Evolutionary conservation across 2,329 filamentous ascomycete genomes (phyloP).

Genomic region (Fusarium circinatum): DNA sequence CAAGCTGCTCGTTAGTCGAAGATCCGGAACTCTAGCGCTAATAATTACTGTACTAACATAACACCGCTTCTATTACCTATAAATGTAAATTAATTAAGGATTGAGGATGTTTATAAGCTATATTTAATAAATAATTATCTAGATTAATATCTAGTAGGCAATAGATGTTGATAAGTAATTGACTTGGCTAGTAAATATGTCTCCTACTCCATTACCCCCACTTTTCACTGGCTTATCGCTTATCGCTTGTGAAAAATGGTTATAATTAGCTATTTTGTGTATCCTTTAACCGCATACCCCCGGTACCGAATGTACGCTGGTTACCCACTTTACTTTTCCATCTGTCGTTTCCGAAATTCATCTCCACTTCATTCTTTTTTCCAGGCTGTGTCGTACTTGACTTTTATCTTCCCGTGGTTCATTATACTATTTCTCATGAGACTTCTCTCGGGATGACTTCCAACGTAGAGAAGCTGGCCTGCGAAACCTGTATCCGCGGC

Average conservation of each 20-base stretch:
- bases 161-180: too few relatives aligned
- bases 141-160: too few relatives aligned
- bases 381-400: not conserved
- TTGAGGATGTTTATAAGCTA: too few relatives aligned
- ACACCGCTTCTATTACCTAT: too few relatives aligned
- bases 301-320: not conserved
- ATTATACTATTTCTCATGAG: not conserved
- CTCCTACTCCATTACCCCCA: too few relatives aligned
- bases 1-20: not conserved
- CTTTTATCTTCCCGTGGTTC: not conserved
- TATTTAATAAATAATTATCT: too few relatives aligned
- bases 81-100: too few relatives aligned
- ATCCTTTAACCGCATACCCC: not conserved
- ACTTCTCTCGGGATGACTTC: not conserved
- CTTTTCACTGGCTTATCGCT: not conserved
- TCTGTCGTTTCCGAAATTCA: not conserved
- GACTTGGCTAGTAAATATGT: too few relatives aligned
- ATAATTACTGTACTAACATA: too few relatives aligned
- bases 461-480: slow-evolving; percentile 20
- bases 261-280: not conserved
- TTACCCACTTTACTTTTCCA: not conserved
- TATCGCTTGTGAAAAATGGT: not conserved
- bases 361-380: not conserved
- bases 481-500: slow-evolving; percentile 28
- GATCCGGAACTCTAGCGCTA: too few relatives aligned